These are phyloP conservation scores for Suhomyces kilbournensis DNA, from an alignment of 805 yeast species.

Conservation along the genomic window DNA sequence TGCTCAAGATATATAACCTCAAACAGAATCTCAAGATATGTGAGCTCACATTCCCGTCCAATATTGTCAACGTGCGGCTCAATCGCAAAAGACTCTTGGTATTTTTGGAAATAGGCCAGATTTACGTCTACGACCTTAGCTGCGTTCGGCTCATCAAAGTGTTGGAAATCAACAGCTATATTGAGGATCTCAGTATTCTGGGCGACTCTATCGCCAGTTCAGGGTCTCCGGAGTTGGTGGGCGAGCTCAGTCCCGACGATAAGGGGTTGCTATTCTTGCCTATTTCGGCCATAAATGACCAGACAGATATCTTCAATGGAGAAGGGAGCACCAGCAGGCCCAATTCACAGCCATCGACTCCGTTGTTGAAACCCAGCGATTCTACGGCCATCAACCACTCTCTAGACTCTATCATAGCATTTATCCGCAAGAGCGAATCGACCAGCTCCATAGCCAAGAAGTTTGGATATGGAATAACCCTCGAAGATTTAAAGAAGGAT, in stretches of 20 bases:
- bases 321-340: constrained; percentile 9
- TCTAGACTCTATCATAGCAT: constrained; percentile 21
- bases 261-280: constrained; percentile 36
- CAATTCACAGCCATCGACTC: constrained; percentile 11
- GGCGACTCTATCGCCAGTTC: not conserved
- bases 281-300: constrained; percentile 24
- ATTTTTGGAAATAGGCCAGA: constrained; percentile 67
- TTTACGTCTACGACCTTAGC: constrained; percentile 84
- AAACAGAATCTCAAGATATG: constrained; percentile 59
- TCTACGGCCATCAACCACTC: constrained; percentile 11
- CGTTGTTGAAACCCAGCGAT: constrained; percentile 18
- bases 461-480: constrained; percentile 12
- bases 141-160: constrained; percentile 72
- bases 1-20: constrained; percentile 37
- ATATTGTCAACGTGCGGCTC: constrained; percentile 67
- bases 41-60: constrained; percentile 81
- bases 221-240: constrained; percentile 19
- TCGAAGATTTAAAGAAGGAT: constrained; percentile 27
- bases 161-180: constrained; percentile 23
- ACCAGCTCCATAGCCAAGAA: constrained; percentile 6
- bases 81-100: constrained; percentile 82
- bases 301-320: constrained; percentile 29
- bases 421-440: constrained; percentile 21
- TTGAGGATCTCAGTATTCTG: not conserved
- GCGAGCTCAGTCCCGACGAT: constrained; percentile 37